Evolutionary conservation across 495 filamentous ascomycete species (phyloP).

Genomic region (Tuber aestivum): DNA sequence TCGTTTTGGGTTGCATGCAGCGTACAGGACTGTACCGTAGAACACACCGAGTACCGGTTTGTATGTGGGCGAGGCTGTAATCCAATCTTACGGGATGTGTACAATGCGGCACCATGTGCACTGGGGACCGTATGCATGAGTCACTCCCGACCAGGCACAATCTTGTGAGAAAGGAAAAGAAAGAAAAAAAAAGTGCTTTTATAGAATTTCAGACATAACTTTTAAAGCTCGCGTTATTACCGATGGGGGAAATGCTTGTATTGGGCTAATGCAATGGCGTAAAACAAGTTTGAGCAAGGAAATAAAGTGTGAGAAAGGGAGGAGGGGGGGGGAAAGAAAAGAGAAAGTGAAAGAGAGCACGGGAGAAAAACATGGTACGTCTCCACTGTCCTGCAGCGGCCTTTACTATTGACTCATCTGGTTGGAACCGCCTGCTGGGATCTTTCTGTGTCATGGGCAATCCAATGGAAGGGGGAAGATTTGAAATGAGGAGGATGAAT

Average conservation of each 20-base stretch:
- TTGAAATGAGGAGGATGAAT: not conserved
- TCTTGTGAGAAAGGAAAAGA: not conserved
- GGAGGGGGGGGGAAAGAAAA: no score
- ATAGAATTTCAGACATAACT: not conserved
- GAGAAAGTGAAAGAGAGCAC: not conserved
- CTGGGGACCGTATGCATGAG: not conserved
- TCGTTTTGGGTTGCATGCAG: not conserved
- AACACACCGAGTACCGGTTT: not conserved
- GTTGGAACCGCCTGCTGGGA: not conserved
- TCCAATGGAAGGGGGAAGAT: not conserved
- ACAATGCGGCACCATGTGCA: not conserved
- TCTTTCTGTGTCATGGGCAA: not conserved
- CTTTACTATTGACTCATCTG: not conserved
- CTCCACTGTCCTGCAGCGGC: not conserved
- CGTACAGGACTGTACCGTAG: not conserved
- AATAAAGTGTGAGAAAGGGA: not conserved
- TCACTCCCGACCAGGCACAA: not conserved
- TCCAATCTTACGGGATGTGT: not conserved
- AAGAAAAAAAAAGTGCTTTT: not conserved
- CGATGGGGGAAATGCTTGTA: not conserved
- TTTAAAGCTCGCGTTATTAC: not conserved
- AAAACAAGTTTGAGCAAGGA: not conserved
- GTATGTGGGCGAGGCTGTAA: not conserved
- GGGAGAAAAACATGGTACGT: not conserved
- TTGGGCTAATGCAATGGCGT: not conserved